These are phyloP conservation scores for Diplogelasinospora grovesii DNA, from an alignment of 495 filamentous ascomycete genomes.

Conservation along the genomic window DNA sequence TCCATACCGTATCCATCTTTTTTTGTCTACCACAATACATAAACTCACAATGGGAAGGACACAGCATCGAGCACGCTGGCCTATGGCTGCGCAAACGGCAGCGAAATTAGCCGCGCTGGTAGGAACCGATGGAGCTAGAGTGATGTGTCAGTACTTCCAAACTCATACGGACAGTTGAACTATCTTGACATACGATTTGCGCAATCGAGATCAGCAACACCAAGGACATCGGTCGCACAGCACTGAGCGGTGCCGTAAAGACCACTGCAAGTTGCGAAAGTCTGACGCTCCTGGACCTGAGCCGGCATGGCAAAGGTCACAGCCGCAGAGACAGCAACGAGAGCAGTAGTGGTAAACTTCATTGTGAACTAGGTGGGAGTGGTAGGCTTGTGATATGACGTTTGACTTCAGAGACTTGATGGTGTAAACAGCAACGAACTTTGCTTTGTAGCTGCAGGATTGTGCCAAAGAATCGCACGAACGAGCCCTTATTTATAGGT, in stretches of 20 bases:
- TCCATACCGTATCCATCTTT: neutral
- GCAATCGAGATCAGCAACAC: slow-evolving; percentile 38
- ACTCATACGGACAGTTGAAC: no score
- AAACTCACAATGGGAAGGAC: slow-evolving; percentile 29
- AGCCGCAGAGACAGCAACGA: slow-evolving; percentile 20
- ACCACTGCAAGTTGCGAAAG: slow-evolving; percentile 31
- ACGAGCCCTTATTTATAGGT: no score
- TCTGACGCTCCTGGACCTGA: slow-evolving; percentile 24
- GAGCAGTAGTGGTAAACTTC: slow-evolving; percentile 21
- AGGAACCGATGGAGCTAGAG: slow-evolving; percentile 20
- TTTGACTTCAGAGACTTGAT: no score
- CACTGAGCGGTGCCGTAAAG: slow-evolving; percentile 36
- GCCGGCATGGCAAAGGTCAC: slow-evolving; percentile 19
- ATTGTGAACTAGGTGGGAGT: no score
- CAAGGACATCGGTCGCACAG: slow-evolving; percentile 39
- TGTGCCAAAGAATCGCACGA: no score
- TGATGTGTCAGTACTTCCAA: slow-evolving; percentile 8
- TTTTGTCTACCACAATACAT: neutral
- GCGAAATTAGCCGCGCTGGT: slow-evolving; percentile 26
- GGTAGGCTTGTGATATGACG: no score
- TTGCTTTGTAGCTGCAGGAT: no score
- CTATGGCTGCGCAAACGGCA: slow-evolving; percentile 28
- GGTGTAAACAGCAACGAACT: no score
- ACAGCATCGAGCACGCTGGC: slow-evolving; percentile 42
- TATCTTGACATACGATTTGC: slow-evolving; percentile 24